Conservation (phyloP, 352 stramenopile genomes). For the Thalassiosira ordinaria region DNA sequence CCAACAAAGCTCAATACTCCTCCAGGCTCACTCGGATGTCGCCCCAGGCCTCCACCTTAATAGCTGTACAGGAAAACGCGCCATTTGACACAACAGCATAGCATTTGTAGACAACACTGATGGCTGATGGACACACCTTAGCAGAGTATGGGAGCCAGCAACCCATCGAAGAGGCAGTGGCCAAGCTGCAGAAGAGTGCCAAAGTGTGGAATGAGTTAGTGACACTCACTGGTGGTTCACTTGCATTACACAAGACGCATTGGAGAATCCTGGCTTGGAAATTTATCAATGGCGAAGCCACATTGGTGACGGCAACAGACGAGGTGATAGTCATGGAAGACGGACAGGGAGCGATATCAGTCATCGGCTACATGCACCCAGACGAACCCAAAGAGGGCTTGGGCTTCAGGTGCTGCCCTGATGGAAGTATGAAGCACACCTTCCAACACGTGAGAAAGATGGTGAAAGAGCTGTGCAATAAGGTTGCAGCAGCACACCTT, state of each 20-base stretch:
- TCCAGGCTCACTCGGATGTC: slow-evolving; percentile 14
- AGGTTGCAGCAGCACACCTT: neutral
- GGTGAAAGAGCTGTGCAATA: neutral
- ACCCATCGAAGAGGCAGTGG: neutral
- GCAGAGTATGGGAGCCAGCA: neutral
- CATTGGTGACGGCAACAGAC: neutral
- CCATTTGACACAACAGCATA: slow-evolving; percentile 12
- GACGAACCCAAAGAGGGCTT: slow-evolving; percentile 6
- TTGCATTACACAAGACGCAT: slow-evolving; percentile 13
- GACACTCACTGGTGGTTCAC: neutral
- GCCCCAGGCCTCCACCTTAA: neutral
- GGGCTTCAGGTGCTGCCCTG: neutral
- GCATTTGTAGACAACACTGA: slow-evolving; percentile 42
- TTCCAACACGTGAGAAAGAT: neutral
- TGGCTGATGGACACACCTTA: neutral
- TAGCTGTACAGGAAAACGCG: neutral
- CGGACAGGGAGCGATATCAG: neutral
- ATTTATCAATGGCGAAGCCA: neutral
- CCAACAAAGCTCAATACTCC: slow-evolving; percentile 6
- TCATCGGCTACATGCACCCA: neutral
- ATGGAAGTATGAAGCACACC: neutral
- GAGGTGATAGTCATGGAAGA: neutral
- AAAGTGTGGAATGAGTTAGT: slow-evolving; percentile 1
- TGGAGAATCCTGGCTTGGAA: slow-evolving; percentile 19
- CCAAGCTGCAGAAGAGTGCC: neutral